phyloP scores from a whole-genome alignment of 2,329 filamentous ascomycete genomes.

The Davidsoniella virescens region DNA sequence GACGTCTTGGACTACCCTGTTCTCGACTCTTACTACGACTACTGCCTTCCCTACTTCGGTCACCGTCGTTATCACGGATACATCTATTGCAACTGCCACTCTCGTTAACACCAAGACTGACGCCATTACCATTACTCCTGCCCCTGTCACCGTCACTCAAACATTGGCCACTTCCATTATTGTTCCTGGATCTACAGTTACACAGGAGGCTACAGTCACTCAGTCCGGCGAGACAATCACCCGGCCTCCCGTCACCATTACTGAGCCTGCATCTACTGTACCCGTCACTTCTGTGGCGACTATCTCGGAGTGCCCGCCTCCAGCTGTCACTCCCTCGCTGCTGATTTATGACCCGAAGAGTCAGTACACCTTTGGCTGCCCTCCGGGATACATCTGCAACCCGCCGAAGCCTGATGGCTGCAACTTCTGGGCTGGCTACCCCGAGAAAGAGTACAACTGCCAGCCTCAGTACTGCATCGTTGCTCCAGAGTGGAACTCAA shows the following conservation, averaged over 20 bases:
- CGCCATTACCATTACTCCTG: constrained; percentile 18
- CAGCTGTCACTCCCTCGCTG: constrained; percentile 24
- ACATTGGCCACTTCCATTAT: constrained; percentile 7
- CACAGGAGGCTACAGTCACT: constrained; percentile 18
- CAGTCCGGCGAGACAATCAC: constrained; percentile 20
- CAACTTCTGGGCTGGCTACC: constrained; percentile 33
- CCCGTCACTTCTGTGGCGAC: constrained; percentile 18
- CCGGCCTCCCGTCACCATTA: constrained; percentile 17
- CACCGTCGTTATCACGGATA: constrained; percentile 13
- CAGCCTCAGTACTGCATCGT: constrained; percentile 27
- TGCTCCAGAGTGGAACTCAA: constrained; percentile 22
- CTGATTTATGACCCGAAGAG: constrained; percentile 22
- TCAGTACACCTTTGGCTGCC: constrained; percentile 36
- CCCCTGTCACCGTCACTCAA: constrained; percentile 12
- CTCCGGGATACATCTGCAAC: constrained; percentile 35
- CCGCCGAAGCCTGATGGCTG: constrained; percentile 32
- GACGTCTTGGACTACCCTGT: constrained; percentile 14
- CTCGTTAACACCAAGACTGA: constrained; percentile 13
- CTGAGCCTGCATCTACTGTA: constrained; percentile 18
- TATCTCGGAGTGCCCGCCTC: constrained; percentile 14
- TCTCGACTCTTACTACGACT: constrained; percentile 15
- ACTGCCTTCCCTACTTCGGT: constrained; percentile 9
- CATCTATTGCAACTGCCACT: constrained; percentile 1
- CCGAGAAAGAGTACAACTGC: constrained; percentile 31
- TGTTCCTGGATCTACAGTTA: constrained; percentile 11